Evolutionary conservation across 2,329 filamentous ascomycete species (phyloP).

Genomic region (Graphilbum fragrans): DNA sequence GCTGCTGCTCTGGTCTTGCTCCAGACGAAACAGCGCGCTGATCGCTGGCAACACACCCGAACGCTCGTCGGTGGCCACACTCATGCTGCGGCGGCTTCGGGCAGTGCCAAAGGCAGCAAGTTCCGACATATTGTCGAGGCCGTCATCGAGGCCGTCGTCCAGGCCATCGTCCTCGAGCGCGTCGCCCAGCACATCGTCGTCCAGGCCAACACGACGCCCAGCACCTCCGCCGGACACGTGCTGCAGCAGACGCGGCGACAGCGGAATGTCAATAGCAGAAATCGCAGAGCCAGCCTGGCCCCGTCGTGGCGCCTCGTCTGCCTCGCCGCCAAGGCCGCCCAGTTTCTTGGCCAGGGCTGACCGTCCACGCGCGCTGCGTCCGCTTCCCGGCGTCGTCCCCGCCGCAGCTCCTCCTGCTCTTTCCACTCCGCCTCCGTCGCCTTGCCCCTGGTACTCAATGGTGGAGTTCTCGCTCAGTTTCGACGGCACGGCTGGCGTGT

Average conservation of each 20-base stretch:
- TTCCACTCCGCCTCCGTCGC: background rate
- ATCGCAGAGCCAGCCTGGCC: slow-evolving; percentile 27
- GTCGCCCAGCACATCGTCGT: slow-evolving; percentile 48
- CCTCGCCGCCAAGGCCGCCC: slow-evolving; percentile 5
- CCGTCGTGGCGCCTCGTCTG: slow-evolving; percentile 10
- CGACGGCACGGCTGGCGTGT: slow-evolving; percentile 87
- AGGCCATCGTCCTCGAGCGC: slow-evolving; percentile 42
- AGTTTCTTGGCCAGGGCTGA: background rate
- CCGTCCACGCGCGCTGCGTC: background rate
- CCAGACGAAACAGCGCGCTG: slow-evolving; percentile 46
- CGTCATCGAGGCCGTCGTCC: slow-evolving; percentile 50
- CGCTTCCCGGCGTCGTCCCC: background rate
- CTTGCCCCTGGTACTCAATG: slow-evolving; percentile 44
- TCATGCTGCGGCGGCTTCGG: slow-evolving; percentile 56
- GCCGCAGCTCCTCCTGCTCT: background rate
- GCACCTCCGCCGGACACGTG: slow-evolving; percentile 35
- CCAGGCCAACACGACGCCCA: slow-evolving; percentile 61
- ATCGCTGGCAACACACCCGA: slow-evolving; percentile 45
- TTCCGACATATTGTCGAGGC: slow-evolving; percentile 33
- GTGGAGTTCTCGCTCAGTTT: slow-evolving; percentile 87
- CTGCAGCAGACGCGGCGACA: slow-evolving; percentile 49
- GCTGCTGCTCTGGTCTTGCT: slow-evolving; percentile 20
- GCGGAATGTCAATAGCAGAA: slow-evolving; percentile 60
- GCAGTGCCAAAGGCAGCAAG: slow-evolving; percentile 37
- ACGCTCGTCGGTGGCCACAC: slow-evolving; percentile 48